Evolutionary conservation across 78 protist genomes (phyloP).

Genomic region (Monocercomonoides exilis): DNA sequence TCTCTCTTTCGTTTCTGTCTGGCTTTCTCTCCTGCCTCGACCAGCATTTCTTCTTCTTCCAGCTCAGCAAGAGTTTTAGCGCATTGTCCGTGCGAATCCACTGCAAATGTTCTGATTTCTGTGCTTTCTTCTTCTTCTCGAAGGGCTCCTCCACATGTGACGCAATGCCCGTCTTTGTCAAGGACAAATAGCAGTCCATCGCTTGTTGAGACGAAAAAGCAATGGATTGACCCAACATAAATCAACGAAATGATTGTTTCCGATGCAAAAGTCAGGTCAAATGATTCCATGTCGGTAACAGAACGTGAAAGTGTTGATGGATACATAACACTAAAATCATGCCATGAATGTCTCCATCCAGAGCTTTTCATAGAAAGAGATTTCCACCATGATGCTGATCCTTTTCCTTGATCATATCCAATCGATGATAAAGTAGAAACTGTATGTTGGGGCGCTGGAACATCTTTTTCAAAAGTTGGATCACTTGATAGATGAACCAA

Average conservation of each 20-base stretch:
- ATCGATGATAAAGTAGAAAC: neutral
- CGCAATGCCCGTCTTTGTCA: neutral
- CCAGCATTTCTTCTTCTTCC: too few species aligned
- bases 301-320: neutral
- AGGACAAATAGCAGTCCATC: neutral
- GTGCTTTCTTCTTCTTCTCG: neutral
- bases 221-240: neutral
- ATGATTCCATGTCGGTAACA: neutral
- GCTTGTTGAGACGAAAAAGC: neutral
- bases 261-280: neutral
- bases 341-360: neutral
- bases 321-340: neutral
- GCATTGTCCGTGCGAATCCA: too few species aligned
- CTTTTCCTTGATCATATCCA: neutral
- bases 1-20: too few species aligned
- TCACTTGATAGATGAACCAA: neutral
- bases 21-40: too few species aligned
- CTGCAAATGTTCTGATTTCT: too few species aligned
- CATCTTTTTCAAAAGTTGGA: neutral
- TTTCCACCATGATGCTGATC: too few species aligned
- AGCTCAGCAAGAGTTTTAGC: too few species aligned
- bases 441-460: neutral
- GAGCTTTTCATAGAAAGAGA: too few species aligned
- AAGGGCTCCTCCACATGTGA: neutral
- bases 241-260: neutral